A percentile compares a stretch with the other conserved stretches of the same genome.
Evolutionary conservation across 768 basidiomycete species (phyloP).

Genomic region (Pleurotus djamor): DNA sequence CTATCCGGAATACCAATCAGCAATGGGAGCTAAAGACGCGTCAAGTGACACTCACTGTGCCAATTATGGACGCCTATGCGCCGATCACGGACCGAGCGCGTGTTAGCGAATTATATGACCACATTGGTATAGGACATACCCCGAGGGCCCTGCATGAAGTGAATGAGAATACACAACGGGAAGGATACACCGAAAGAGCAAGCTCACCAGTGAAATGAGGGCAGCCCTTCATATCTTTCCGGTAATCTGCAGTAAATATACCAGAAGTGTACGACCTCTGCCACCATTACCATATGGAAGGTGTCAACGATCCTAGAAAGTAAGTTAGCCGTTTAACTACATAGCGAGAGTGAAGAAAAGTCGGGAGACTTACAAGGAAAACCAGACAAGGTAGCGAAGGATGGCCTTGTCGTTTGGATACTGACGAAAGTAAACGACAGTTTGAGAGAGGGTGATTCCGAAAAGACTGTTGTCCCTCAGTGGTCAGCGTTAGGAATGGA

Average conservation of each 20-base stretch:
- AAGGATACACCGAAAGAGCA: not conserved
- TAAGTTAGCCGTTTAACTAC: not conserved
- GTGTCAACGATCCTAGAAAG: constrained; percentile 10
- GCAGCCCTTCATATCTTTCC: constrained; percentile 9
- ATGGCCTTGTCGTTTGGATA: constrained; percentile 8
- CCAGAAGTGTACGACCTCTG: constrained; percentile 12
- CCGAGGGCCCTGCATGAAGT: constrained; percentile 8
- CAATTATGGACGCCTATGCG: constrained; percentile 10
- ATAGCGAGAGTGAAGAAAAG: not conserved
- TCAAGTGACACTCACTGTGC: not conserved
- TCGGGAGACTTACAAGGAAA: constrained; percentile 4
- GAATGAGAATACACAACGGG: not conserved
- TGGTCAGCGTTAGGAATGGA: not conserved
- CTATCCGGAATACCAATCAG: not conserved
- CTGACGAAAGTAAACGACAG: constrained; percentile 10
- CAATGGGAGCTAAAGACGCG: not conserved
- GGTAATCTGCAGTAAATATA: constrained; percentile 12
- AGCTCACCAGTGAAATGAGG: constrained; percentile 8
- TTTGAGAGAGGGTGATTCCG: constrained; percentile 11
- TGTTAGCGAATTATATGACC: not conserved
- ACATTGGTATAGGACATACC: not conserved
- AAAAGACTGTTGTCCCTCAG: constrained; percentile 4
- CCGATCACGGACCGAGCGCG: not conserved
- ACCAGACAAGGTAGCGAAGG: constrained; percentile 2
- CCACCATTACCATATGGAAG: constrained; percentile 11